Evolutionary conservation across 495 filamentous ascomycete species (phyloP).

Genomic region (Platismatia glauca): DNA sequence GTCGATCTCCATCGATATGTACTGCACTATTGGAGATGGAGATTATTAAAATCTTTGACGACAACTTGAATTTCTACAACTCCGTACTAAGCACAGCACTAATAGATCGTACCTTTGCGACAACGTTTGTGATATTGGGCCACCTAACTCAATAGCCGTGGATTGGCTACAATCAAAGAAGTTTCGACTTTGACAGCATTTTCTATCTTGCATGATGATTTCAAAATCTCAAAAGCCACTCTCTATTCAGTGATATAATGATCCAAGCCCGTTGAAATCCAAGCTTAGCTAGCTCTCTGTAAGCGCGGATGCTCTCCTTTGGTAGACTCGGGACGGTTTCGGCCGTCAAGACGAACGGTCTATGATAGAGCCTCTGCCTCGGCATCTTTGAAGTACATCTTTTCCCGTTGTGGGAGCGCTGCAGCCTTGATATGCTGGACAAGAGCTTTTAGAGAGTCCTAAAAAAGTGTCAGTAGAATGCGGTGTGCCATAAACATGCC

Average conservation of each 20-base stretch:
- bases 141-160: too few relatives aligned
- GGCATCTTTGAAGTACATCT: not conserved
- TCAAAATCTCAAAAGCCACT: not conserved
- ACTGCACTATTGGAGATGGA: too few relatives aligned
- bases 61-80: too few relatives aligned
- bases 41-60: too few relatives aligned
- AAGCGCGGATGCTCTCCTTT: not conserved
- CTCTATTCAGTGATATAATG: not conserved
- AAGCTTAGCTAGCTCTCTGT: not conserved
- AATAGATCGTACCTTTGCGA: too few relatives aligned
- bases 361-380: not conserved
- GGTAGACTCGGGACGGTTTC: not conserved
- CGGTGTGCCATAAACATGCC: not conserved
- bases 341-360: not conserved
- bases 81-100: too few relatives aligned
- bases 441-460: slow-evolving; percentile 17
- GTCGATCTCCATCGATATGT: too few relatives aligned
- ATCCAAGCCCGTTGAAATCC: not conserved
- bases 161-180: not conserved
- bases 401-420: not conserved
- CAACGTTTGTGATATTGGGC: too few relatives aligned
- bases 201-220: not conserved
- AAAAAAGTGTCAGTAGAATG: not conserved
- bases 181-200: not conserved
- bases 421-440: not conserved